Conservation (phyloP, 2,329 filamentous ascomycete genomes). For the Xylariaceae sp. region DNA sequence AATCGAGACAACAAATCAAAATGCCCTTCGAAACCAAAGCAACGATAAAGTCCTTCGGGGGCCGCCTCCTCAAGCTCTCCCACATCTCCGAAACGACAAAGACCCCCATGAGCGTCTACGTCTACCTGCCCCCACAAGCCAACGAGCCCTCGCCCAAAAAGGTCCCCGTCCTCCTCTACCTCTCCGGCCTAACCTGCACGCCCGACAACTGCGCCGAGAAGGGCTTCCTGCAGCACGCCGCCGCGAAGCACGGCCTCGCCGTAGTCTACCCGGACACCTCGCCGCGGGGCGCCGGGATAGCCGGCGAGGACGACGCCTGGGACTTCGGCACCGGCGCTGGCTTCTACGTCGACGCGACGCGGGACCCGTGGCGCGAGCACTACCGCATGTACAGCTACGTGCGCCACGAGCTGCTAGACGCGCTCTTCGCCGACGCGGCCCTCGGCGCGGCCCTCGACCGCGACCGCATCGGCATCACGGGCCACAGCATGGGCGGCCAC, state of each 20-base stretch:
- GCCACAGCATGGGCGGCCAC: slow-evolving; percentile 97
- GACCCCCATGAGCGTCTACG: slow-evolving; percentile 87
- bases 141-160: slow-evolving; percentile 45
- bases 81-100: slow-evolving; percentile 75
- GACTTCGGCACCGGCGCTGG: slow-evolving; percentile 91
- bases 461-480: slow-evolving; percentile 73
- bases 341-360: slow-evolving; percentile 89
- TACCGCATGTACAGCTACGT: slow-evolving; percentile 98
- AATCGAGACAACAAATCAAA: slow-evolving; percentile 26
- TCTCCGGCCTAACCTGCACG: slow-evolving; percentile 91
- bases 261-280: slow-evolving; percentile 93
- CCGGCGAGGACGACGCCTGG: slow-evolving; percentile 80
- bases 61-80: slow-evolving; percentile 88
- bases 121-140: slow-evolving; percentile 74
- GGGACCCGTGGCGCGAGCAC: slow-evolving; percentile 65
- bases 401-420: slow-evolving; percentile 75
- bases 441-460: slow-evolving; percentile 58
- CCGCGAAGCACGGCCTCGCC: slow-evolving; percentile 78
- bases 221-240: slow-evolving; percentile 87
- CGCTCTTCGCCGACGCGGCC: slow-evolving; percentile 58
- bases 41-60: slow-evolving; percentile 86
- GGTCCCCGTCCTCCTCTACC: slow-evolving; percentile 84
- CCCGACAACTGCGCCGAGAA: slow-evolving; percentile 79
- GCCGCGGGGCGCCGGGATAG: slow-evolving; percentile 74
- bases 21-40: slow-evolving; percentile 89